These are phyloP conservation scores for Eimeria falciformis DNA, from an alignment of 169 alveolate species.

Conservation along the genomic window DNA sequence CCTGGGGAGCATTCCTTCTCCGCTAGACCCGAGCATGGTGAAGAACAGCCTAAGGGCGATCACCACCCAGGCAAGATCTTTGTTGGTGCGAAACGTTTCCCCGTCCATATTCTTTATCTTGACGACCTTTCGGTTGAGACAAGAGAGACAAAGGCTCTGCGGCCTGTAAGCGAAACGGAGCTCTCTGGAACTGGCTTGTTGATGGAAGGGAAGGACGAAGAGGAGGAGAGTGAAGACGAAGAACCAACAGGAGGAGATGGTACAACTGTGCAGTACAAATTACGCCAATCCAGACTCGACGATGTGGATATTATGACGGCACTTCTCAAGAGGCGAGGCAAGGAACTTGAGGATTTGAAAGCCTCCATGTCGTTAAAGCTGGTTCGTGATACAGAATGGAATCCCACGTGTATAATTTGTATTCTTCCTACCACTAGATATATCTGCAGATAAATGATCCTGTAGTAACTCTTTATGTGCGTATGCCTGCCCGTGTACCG, in stretches of 20 bases:
- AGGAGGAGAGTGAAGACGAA: not conserved
- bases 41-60: not conserved
- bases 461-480: too few relatives aligned
- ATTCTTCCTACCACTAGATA: too few relatives aligned
- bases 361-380: too few relatives aligned
- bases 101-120: conserved; percentile 64
- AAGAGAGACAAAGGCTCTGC: not conserved
- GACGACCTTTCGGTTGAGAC: conserved; percentile 33
- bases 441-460: too few relatives aligned
- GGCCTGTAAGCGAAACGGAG: not conserved
- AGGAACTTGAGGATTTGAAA: too few relatives aligned
- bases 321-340: too few relatives aligned
- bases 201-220: conserved; percentile 41
- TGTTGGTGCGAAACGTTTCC: conserved; percentile 78
- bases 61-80: conserved; percentile 46
- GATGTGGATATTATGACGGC: too few relatives aligned
- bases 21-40: not conserved
- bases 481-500: too few relatives aligned
- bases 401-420: too few relatives aligned
- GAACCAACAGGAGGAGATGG: conserved; percentile 14
- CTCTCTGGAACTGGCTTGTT: conserved; percentile 35
- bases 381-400: too few relatives aligned
- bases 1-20: not conserved
- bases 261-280: not conserved
- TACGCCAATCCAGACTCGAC: not conserved